Evolutionary conservation across 164 flowering plant genomes (phyloP), one percentile per base, ranked within the genome.

Genomic region (Paratinospora sagittata): DNA sequence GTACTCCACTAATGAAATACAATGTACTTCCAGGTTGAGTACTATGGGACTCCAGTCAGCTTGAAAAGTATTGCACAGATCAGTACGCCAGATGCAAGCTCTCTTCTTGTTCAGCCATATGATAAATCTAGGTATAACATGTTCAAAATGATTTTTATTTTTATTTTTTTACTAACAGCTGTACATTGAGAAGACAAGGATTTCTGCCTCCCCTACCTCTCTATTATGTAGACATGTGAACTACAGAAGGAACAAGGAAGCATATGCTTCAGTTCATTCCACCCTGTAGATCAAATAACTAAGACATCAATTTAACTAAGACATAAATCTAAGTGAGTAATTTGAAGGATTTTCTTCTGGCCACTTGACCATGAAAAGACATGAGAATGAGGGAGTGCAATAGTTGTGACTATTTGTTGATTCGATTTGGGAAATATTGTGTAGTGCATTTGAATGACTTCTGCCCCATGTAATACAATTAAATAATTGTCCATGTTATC

Each of bases 1-100:
- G 21, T 21, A 5, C 39, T 39, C 41, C 49, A 69, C 33, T 41
- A 60, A 4, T 27, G 1, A 1, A 11, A 64, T 47, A 27, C 27
- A 52, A 16, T 23, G 23, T 8, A 23, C 21, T 67, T 73, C 33
- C 70, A 95, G 99, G 94, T 95, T 64, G 99, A 95, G 67, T 95
- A 92, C 71, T 92, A 92, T 81, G 99, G 97, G 74, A 85, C 82
- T 73, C 97, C 97, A 60, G 93, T 89, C 69, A 81, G 84, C 82
- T 83, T 95, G 85, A 91, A 92, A 81, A 90, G 89, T 79, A 91
- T 95, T 64, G 99, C 97, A 68, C 97, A 95, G 77, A 91, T 95
- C 67, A 90, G 90, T 78, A 85, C 90, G 39, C 97, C 97, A 58
- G 97, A 95, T 81, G 76, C 88, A 70, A 88, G 88, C 78, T 95